Evolutionary conservation across 2,329 filamentous ascomycete species (phyloP), one percentile per base, ranked within the genome.

Genomic region (Monilinia polystroma): DNA sequence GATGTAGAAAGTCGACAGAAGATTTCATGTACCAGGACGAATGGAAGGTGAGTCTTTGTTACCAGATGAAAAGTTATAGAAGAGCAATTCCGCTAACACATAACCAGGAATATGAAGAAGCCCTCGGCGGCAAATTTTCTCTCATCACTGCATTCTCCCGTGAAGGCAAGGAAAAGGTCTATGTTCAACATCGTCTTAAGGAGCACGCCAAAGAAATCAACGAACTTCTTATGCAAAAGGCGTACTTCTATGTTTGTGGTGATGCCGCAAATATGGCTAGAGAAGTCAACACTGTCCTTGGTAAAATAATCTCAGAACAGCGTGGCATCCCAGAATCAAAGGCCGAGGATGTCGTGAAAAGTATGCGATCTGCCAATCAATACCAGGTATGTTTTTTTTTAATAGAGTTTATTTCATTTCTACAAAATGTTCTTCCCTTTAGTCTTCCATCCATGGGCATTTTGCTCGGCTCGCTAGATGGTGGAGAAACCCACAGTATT

Each of bases 261-360:
- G 95, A 99, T 77, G 96, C 96, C 0, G 91, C 95, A 66, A 93
- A 97, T 81, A 97, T 97, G 93, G 93, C 93, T 57, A 89, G 93
- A 67, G 93, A 96, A 78, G 93, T 97, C 75, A 97, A 96, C 78
- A 83, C 89, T 32, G 87, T 92, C n/a, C 83, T 99, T 54, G 90
- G 85, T 35, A 89, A 96, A 77, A 96, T 98, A 75, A 89, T 99
- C 73, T 84, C 93, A 35, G 87, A 93, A 77, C 86, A 96, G 78
- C 87, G 95, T 64, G 90, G 90, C 62, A 84, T 98, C 67, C 84
- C 92, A 1, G 90, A 94, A 75, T 83, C 89, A 70, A 97, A 97
- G 84, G 95, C 87, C 18, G 95, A 99, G 80, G 94, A 98, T 76
- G 89, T 97, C 75, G 93, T 99, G 69, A 99, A 98, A 86, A 89